Base-by-base conservation (phyloP, 163 green algal species). In the Botryococcus braunii region DNA sequence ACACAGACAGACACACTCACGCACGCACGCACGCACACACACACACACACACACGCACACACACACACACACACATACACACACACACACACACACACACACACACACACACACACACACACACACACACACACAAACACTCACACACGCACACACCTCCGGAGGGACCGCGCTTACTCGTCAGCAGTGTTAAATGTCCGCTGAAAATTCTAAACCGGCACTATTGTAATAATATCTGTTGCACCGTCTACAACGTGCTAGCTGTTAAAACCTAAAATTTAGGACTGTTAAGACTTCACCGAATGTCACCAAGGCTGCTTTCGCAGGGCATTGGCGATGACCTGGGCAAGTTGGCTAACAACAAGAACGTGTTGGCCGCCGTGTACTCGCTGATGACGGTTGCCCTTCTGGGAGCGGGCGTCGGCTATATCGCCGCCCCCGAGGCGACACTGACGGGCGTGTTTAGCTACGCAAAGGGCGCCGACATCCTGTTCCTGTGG, bases 381-480 rank as follows among this genome's bases (percentile, higher is more conserved):
- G 56, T 40, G 9, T 63, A 63, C 56, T 37, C 56, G 41, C 34
- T 35, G 56, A 34, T 63, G 27, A 63, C 56, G 2, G 56, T 39
- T 23, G 56, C 56, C 25, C 29, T 63, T 4, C 56, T 63, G 23
- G 56, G 56, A 21, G 29, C 29, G 23, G 29, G 27, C 0, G 9
- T 35, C 5, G 29, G 23, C 56, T 63, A 63, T 21, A 40, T 63
- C 23, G 23, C 23, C 56, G 27, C 27, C 23, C 56, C 56, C 23
- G 25, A 41, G 9, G 56, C 27, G 27, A 63, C 23, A 17, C 56
- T 63, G 27, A 39, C 1, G 2, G 41, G 31, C 4, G 29, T 63
- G 27, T 23, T 63, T 9, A 13, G 17, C 1, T 37, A 39, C 56
- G 6, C 56, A 34, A 46, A 39, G 27, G 29, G 27, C 25, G 34